phyloP scores from a whole-genome alignment of 2,329 filamentous ascomycete species.

The Talaromyces albobiverticillius region DNA sequence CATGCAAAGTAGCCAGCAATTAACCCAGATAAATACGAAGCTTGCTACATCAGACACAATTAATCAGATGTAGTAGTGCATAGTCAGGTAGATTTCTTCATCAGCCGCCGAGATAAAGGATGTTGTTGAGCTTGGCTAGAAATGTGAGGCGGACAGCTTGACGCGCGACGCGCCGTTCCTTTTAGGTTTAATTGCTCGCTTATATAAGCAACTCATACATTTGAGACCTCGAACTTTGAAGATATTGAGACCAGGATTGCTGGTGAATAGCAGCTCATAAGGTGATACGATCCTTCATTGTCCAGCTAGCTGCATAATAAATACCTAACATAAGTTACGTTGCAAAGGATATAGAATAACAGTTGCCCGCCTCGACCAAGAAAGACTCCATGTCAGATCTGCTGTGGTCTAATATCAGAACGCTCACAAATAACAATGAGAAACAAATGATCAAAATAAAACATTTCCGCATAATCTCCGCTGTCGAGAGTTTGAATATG shows the following conservation, averaged over 20 bases:
- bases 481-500: neutral
- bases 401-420: slow-evolving; percentile 1
- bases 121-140: neutral
- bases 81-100: neutral
- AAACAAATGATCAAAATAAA: neutral
- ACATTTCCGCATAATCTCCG: neutral
- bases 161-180: slow-evolving; percentile 31
- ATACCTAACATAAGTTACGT: neutral
- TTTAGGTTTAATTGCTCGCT: slow-evolving; percentile 13
- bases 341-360: slow-evolving; percentile 18
- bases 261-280: no score
- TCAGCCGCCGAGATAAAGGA: neutral
- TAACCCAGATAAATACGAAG: neutral
- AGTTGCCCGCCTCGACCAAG: slow-evolving; percentile 5
- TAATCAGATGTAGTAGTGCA: neutral
- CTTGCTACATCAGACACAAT: neutral
- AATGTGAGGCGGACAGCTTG: slow-evolving; percentile 21
- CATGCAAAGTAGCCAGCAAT: neutral
- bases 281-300: neutral
- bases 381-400: slow-evolving; percentile 5
- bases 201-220: slow-evolving; percentile 19
- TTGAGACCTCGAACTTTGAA: no score
- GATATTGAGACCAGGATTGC: no score
- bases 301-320: neutral
- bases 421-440: slow-evolving; percentile 7